These are phyloP conservation scores for Selenicereus undatus DNA, from an alignment of 148 eudicot species.

Conservation along the genomic window DNA sequence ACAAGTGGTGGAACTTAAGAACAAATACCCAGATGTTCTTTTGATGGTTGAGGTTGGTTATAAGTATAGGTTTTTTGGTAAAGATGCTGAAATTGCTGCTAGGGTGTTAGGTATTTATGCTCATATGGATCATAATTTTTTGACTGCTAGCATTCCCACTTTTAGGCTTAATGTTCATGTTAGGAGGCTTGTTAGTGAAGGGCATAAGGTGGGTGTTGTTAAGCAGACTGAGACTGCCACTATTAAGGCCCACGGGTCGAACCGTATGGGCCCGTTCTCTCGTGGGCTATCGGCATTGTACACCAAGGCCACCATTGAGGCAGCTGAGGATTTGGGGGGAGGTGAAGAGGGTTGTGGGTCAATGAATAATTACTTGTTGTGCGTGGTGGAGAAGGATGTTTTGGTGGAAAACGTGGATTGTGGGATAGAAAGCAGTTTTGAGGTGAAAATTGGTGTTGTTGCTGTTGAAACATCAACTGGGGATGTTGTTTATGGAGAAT, in stretches of 20 bases:
- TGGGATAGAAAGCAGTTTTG: slow-evolving; percentile 40
- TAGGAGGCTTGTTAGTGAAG: slow-evolving; percentile 89
- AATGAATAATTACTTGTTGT: slow-evolving; percentile 64
- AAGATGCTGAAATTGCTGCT: slow-evolving; percentile 90
- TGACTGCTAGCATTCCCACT: slow-evolving; percentile 96
- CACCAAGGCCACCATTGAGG: slow-evolving; percentile 93
- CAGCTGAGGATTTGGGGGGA: slow-evolving; percentile 73
- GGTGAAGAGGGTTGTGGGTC: slow-evolving; percentile 69
- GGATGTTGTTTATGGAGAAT: slow-evolving; percentile 83
- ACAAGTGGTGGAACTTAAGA: slow-evolving; percentile 76
- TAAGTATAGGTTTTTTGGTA: slow-evolving; percentile 75
- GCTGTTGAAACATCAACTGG: slow-evolving; percentile 90
- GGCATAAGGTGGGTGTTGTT: slow-evolving; percentile 93
- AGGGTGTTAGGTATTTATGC: slow-evolving; percentile 79
- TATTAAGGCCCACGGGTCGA: slow-evolving; percentile 87
- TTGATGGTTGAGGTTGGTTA: slow-evolving; percentile 96
- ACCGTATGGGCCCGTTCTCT: slow-evolving; percentile 66
- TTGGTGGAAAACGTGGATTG: slow-evolving; percentile 32
- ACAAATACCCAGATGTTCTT: slow-evolving; percentile 67
- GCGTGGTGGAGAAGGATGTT: slow-evolving; percentile 66
- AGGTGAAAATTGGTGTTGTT: slow-evolving; percentile 72
- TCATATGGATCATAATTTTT: slow-evolving; percentile 82
- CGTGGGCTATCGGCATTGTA: slow-evolving; percentile 91
- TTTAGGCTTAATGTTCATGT: slow-evolving; percentile 86
- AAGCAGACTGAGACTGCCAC: slow-evolving; percentile 88